phyloP scores from a whole-genome alignment of 2,329 filamentous ascomycete genomes.

The Pseudonectria foliicola region DNA sequence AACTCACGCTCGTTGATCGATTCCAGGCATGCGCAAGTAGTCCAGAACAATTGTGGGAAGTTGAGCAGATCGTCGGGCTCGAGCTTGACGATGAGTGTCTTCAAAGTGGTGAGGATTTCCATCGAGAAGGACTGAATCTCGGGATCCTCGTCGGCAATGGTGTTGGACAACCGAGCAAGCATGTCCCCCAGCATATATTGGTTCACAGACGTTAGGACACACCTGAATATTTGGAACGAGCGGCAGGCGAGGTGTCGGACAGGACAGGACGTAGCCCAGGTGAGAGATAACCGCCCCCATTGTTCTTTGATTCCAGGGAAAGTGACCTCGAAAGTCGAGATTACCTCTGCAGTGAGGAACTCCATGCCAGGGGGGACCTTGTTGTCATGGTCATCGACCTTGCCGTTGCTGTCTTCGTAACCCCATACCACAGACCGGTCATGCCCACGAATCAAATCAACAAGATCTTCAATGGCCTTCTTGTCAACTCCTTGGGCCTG shows the following conservation, averaged over 20 bases:
- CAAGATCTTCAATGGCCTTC: constrained; percentile 74
- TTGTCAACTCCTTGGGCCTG: constrained; percentile 55
- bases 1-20: constrained; percentile 97
- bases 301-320: constrained; percentile 84
- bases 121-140: constrained; percentile 97
- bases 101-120: constrained; percentile 92
- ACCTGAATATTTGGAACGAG: constrained; percentile 95
- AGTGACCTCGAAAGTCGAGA: constrained; percentile 76
- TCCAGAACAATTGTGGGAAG: constrained; percentile 98
- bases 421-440: constrained; percentile 83
- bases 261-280: constrained; percentile 94
- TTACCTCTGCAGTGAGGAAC: constrained; percentile 70
- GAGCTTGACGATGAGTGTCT: constrained; percentile 82
- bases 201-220: constrained; percentile 83
- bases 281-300: constrained; percentile 84
- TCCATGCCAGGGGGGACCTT: constrained; percentile 87
- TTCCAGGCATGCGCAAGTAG: constrained; percentile 89
- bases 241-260: constrained; percentile 92
- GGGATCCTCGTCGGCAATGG: constrained; percentile 86
- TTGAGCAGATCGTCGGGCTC: constrained; percentile 70
- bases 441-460: constrained; percentile 79
- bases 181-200: constrained; percentile 95
- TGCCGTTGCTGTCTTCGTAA: constrained; percentile 88
- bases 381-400: constrained; percentile 61
- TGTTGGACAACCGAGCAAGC: constrained; percentile 90